Evolutionary conservation across 2,329 filamentous ascomycete species (phyloP).

Genomic region (Fusarium aywerte): DNA sequence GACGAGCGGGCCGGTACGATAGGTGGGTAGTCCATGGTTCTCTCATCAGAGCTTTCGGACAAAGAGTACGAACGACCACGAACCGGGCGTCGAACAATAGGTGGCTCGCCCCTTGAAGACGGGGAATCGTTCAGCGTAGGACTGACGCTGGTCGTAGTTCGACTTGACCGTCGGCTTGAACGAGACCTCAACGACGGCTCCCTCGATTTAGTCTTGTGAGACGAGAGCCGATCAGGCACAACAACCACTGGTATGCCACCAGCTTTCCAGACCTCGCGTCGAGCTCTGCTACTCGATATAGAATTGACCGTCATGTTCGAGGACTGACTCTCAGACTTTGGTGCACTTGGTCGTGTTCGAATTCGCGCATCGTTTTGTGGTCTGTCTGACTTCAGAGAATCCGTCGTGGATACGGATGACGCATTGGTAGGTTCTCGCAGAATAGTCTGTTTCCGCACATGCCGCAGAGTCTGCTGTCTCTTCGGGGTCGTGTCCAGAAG

Average conservation of each 20-base stretch:
- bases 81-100: slow-evolving; percentile 56
- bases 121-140: slow-evolving; percentile 59
- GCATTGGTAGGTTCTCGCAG: slow-evolving; percentile 58
- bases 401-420: slow-evolving; percentile 20
- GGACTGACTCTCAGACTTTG: slow-evolving; percentile 59
- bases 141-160: slow-evolving; percentile 64
- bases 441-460: slow-evolving; percentile 66
- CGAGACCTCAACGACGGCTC: slow-evolving; percentile 69
- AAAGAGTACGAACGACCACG: slow-evolving; percentile 58
- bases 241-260: slow-evolving; percentile 72
- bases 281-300: slow-evolving; percentile 63
- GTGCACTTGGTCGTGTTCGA: slow-evolving; percentile 45
- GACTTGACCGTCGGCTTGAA: slow-evolving; percentile 67
- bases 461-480: slow-evolving; percentile 66
- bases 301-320: slow-evolving; percentile 63
- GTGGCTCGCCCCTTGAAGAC: slow-evolving; percentile 55
- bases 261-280: slow-evolving; percentile 68
- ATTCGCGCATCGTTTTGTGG: slow-evolving; percentile 46
- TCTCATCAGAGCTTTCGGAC: slow-evolving; percentile 62
- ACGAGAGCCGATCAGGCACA: slow-evolving; percentile 68
- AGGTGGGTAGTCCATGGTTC: slow-evolving; percentile 70
- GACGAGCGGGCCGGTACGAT: slow-evolving; percentile 67
- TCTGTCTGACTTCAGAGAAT: slow-evolving; percentile 23
- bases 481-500: slow-evolving; percentile 61
- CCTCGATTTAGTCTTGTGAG: slow-evolving; percentile 62